Base-by-base conservation (phyloP, 2,329 filamentous ascomycete genomes). In the Domatiomyces catenatus region DNA sequence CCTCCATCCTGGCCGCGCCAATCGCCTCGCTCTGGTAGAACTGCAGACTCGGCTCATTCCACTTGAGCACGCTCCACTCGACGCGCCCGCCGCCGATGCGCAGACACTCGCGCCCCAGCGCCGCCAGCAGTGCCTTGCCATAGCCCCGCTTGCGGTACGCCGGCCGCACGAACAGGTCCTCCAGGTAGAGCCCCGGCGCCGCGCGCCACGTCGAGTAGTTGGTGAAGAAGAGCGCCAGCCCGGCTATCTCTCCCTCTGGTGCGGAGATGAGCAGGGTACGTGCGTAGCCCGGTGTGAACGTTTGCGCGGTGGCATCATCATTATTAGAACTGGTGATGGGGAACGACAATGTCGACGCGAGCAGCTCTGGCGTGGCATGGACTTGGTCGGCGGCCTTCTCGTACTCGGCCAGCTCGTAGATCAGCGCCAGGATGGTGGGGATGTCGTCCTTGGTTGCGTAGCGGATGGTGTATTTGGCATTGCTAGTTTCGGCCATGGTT, bases 131-230 rank as follows among this genome's bases (percentile, higher is more conserved):
- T 59, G 74, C 71, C 67, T 82, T 84, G 42, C 89, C 90, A 63
- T 90, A 94, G 0, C 89, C 89, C 54, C 77, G 78, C 32, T 81
- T 81, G 3, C 92, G 74, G 60, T 84, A 80, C 44, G 71, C 70
- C 1, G 80, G 75, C 59, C 80, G 75, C 42, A 98, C 86, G 62
- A 83, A 94, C n/a, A 96, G 71, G 63, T 96, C 90, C 66, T 96
- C 90, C 39, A 96, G 80, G 66, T 93, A 94, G 62, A 98, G 84
- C 2, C 90, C 90, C 0, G 89, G 80, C 45, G 77, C 78, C n/a
- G 84, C 79, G 7, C 84, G 79, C 92, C 92, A 96, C 0, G 90
- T 95, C 62, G 82, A 87, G 69, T 94, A 96, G 69, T 90, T 96
- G 74, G 90, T 88, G 67, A 94, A 96, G 70, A 88, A 95, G 42